These are phyloP conservation scores for Posidonia oceanica DNA, from an alignment of 116 monocot species.

Conservation along the genomic window DNA sequence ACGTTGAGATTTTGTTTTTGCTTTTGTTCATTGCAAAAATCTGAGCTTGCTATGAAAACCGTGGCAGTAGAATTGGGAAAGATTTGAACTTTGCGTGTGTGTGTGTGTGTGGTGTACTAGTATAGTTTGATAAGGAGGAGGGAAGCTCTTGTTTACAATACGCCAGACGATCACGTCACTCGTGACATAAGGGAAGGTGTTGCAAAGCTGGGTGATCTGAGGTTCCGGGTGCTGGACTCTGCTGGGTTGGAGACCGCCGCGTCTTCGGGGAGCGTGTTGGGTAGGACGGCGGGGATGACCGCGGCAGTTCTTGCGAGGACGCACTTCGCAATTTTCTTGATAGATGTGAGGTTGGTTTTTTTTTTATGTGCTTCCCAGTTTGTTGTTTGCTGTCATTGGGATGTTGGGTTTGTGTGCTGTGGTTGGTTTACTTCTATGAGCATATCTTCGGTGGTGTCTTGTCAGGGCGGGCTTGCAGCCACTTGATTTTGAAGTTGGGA, in stretches of 20 bases:
- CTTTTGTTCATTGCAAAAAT: background rate
- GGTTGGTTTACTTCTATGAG: background rate
- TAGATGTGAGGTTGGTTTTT: conserved; percentile 74
- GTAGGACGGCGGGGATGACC: conserved; percentile 76
- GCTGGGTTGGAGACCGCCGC: conserved; percentile 89
- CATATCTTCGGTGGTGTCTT: background rate
- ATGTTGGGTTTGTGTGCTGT: background rate
- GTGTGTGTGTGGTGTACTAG: background rate
- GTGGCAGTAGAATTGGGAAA: background rate
- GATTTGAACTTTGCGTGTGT: too few relatives aligned
- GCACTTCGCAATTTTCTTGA: conserved; percentile 86
- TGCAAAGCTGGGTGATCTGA: conserved; percentile 83
- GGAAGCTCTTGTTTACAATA: conserved; percentile 97
- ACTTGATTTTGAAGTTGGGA: conserved; percentile 87
- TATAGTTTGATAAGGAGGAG: conserved; percentile 81
- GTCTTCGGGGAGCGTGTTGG: conserved; percentile 72
- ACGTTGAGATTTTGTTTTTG: background rate
- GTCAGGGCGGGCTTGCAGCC: conserved; percentile 86
- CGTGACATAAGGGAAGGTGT: conserved; percentile 89
- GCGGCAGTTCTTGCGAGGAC: conserved; percentile 52
- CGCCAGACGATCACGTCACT: conserved; percentile 88
- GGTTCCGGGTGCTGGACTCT: conserved; percentile 91
- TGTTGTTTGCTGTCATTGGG: background rate
- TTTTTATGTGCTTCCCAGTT: background rate
- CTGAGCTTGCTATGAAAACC: background rate